These are phyloP conservation scores for Amanita inopinata DNA, from an alignment of 768 basidiomycete genomes.

Conservation along the genomic window DNA sequence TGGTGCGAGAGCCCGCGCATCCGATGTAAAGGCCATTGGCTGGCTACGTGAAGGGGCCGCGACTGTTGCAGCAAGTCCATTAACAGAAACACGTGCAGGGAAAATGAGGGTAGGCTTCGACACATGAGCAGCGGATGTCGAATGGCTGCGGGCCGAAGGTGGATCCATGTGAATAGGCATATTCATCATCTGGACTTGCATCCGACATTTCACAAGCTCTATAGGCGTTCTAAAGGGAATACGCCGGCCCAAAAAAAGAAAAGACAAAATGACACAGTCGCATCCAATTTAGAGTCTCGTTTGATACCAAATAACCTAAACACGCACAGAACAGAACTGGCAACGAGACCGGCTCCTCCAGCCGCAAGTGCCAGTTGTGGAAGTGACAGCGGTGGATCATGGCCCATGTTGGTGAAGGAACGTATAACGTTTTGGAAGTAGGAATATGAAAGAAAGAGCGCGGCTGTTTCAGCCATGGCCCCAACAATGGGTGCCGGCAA, in stretches of 20 bases:
- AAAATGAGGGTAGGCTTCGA: constrained; percentile 10
- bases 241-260: constrained; percentile 3
- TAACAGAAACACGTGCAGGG: constrained; percentile 1
- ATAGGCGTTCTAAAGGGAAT: constrained; percentile 64
- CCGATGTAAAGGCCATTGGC: constrained; percentile 13
- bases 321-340: constrained; percentile 81
- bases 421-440: constrained; percentile 60
- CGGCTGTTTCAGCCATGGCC: constrained; percentile 88
- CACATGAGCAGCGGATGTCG: constrained; percentile 9
- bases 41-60: constrained; percentile 3
- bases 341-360: constrained; percentile 76
- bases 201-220: constrained; percentile 93
- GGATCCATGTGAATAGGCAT: constrained; percentile 13
- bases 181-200: constrained; percentile 90
- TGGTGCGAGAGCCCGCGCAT: constrained; percentile 13
- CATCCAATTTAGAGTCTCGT: not conserved
- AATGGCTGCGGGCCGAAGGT: constrained; percentile 14
- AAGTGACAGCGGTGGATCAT: constrained; percentile 38
- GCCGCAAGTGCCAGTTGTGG: constrained; percentile 72
- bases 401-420: constrained; percentile 16
- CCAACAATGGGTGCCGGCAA: constrained; percentile 86
- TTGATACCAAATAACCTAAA: not conserved
- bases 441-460: constrained; percentile 79
- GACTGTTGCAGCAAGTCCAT: not conserved
- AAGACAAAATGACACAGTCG: not conserved